A percentile compares a stretch with the other conserved stretches of the same genome.
phyloP scores from a whole-genome alignment of 805 yeast genomes.

The Myxozyma geophila region DNA sequence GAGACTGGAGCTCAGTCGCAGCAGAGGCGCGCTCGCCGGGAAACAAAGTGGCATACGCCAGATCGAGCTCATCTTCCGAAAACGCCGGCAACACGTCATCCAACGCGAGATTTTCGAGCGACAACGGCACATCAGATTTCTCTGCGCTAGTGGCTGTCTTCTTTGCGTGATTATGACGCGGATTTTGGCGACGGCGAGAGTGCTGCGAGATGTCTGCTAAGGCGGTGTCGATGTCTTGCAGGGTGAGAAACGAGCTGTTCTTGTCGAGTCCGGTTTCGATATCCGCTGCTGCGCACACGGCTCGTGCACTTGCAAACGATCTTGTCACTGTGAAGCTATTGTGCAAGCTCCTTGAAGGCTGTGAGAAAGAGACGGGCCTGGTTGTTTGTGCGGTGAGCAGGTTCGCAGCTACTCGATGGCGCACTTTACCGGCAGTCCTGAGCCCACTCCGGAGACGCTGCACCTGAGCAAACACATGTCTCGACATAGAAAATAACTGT shows the following conservation, averaged over 20 bases:
- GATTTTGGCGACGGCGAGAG: background rate
- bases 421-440: background rate
- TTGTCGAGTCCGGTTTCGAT: too few species aligned
- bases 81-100: background rate
- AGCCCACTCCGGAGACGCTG: slow-evolving; percentile 4
- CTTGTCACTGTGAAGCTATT: background rate
- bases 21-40: slow-evolving; percentile 7
- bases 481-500: background rate
- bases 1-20: background rate
- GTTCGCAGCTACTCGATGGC: too few species aligned
- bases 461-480: background rate
- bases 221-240: background rate
- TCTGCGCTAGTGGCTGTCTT: background rate
- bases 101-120: background rate
- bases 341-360: too few species aligned
- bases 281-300: background rate
- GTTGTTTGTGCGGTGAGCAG: too few species aligned
- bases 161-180: background rate
- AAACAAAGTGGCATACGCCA: slow-evolving; percentile 23
- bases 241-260: background rate
- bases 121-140: background rate
- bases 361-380: too few species aligned
- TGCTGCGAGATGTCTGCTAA: background rate
- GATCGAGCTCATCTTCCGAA: slow-evolving; percentile 33
- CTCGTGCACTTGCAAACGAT: background rate